Evolutionary conservation across 345 rosid genomes (phyloP), one percentile per base, ranked within the genome.

Genomic region (Rhodomyrtus tomentosa): DNA sequence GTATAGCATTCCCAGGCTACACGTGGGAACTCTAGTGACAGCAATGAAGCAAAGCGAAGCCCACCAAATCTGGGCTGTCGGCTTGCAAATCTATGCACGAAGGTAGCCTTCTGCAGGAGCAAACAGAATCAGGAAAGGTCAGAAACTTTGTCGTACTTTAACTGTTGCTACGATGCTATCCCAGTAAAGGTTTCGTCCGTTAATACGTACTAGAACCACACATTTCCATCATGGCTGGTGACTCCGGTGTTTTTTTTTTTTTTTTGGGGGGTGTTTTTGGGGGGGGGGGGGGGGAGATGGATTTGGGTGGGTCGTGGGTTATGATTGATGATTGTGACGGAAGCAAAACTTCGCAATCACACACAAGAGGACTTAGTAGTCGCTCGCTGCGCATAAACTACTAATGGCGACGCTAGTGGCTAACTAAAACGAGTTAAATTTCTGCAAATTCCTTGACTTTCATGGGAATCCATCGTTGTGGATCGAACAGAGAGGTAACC

Each of bases 381-480:
- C 20, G 74, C 42, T 42, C 11, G 1, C 22, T 32, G 18, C 21
- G 11, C 38, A 62, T 7, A 62, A 1, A 62, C 42, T 22, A 16
- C 3, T 3, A 7, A 7, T 7, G 11, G 0, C 2, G 42, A 62
- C 0, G 12, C 74, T 62, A 29, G 74, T 32, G 0, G 0, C 24
- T 32, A 32, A 3, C 74, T 62, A 62, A 62, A 32, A 16, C 3
- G 11, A 62, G 2, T 62, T 32, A 62, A 32, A 40, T 32, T 62
- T 16, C 4, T 32, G 24, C 22, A 62, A 62, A 62, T 29, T 62
- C 22, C 42, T 3, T 16, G 0, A 12, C 42, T 32, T 24, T 20
- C 24, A 32, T 8, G 0, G 42, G 42, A 29, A 62, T 62, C 12
- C 12, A 36, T 68, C 36, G 10, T 68, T 32, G 13, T 18, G 1